Evolutionary conservation across 176 grass and related monocot species (phyloP), one percentile per base, ranked within the genome.

Genomic region (Musa acuminata): DNA sequence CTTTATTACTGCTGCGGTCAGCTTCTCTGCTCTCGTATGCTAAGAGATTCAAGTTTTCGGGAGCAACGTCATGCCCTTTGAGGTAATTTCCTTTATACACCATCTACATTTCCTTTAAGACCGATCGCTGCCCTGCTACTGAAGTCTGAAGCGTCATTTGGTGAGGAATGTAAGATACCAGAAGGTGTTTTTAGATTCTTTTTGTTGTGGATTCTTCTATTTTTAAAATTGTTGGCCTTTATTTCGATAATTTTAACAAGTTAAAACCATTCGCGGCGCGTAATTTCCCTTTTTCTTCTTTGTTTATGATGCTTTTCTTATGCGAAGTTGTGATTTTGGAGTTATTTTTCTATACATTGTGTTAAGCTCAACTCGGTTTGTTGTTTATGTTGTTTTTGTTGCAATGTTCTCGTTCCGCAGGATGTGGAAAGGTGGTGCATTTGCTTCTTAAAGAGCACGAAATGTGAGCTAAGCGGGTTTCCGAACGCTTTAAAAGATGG

Each of bases 401-500:
- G 23, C 22, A 24, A 52, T 53, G n/a, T 24, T 54, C 51, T 14
- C 5, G 11, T 8, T 17, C 51, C 55, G 50, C 70, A 72, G 70
- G 11, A 53, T 24, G 7, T 21, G 21, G 11, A 52, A 53, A 53
- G 22, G 8, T 84, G 81, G 70, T 72, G 52, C 27, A 19, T 29
- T 0, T 11, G 48, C 12, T 11, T 75, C 69, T 14, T 29, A 2
- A 49, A 13, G 29, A 49, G n/a, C 48, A 49, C 16, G 8, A 35
- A 69, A 69, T 69, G 67, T 49, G 14, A 69, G 13, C 9, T 9
- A 35, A 50, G 29, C 13, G 16, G 35, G 62, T 60, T 54, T 83
- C 17, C 21, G 35, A 16, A 49, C 26, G 23, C 14, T 1, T 27
- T 85, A 80, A 69, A 50, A 29, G 17, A 92, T 96, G 93, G 77